Conservation (phyloP, 345 rosid genomes). For the Pelargonium nanum region DNA sequence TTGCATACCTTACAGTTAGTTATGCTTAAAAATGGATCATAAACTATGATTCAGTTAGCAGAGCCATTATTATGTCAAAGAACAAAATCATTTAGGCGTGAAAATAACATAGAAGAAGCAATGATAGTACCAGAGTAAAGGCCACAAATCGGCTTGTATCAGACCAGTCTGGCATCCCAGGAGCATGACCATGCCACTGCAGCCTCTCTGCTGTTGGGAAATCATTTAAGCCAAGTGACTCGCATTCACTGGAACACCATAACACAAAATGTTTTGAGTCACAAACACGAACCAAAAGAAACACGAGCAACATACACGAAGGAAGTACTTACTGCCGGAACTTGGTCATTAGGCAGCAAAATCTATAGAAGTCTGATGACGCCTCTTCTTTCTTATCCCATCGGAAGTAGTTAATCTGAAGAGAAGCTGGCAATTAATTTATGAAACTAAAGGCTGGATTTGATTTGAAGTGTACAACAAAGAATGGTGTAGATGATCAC, state of each 20-base stretch:
- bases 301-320: not conserved
- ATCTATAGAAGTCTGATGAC: constrained; percentile 65
- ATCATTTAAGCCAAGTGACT: constrained; percentile 67
- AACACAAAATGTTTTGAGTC: constrained; percentile 1
- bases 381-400: constrained; percentile 94
- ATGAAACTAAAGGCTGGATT: constrained; percentile 8
- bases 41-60: not conserved
- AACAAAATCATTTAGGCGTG: not conserved
- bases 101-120: not conserved
- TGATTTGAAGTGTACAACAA: constrained; percentile 2
- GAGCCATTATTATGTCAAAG: not conserved
- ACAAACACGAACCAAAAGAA: not conserved
- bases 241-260: constrained; percentile 59
- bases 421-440: constrained; percentile 10
- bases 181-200: constrained; percentile 85
- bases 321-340: constrained; percentile 55
- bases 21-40: not conserved
- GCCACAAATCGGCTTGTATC: constrained; percentile 87
- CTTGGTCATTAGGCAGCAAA: constrained; percentile 67
- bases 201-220: constrained; percentile 87
- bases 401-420: constrained; percentile 70
- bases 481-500: constrained; percentile 28
- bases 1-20: not conserved
- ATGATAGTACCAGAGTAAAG: constrained; percentile 56
- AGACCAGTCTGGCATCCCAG: constrained; percentile 81